Evolutionary conservation across 768 basidiomycete genomes (phyloP), one percentile per base, ranked within the genome.

Genomic region (Mycena pura): DNA sequence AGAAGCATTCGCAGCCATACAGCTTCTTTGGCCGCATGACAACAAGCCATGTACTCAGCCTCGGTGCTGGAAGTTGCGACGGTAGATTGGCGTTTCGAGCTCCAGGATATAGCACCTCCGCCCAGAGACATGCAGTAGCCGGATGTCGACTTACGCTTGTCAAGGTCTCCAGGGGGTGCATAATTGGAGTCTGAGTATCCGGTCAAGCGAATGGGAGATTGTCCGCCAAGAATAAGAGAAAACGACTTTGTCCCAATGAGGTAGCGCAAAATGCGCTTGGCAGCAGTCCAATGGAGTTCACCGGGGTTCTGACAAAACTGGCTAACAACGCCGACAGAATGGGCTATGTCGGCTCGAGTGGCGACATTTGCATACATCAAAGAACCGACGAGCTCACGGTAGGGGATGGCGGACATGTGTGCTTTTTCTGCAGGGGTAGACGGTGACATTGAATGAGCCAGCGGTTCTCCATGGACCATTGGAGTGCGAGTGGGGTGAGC

Each of bases 181-280:
- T 55, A 66, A 3, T 38, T 47, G 36, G 65, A 34, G 13, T 50
- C 56, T 8, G 53, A 15, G 41, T 39, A 55, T 3, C 36, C 53
- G 2, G 15, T 15, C 8, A 55, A 22, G 15, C 44, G 14, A n/a
- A 21, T 28, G 3, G 31, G 34, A 9, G 24, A n/a, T 17, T 1
- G 6, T 3, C 31, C 47, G 2, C 50, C 50, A 8, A 52, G 39
- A 3, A 40, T 19, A 9, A 52, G 38, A 4, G 24, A 11, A 15
- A 19, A 52, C 1, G 21, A 24, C 15, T 43, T 38, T 6, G 75
- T 73, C 13, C 76, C 74, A 39, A 69, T 69, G 52, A 77, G 59
- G 54, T 76, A 77, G 4, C 67, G 55, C 21, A 74, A 63, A 32
- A 76, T 36, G 38, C 69, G 69, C 53, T 76, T 73, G 38, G 72